Conservation (phyloP, 1,284 basidiomycete species). For the Pholiota adiposa region DNA sequence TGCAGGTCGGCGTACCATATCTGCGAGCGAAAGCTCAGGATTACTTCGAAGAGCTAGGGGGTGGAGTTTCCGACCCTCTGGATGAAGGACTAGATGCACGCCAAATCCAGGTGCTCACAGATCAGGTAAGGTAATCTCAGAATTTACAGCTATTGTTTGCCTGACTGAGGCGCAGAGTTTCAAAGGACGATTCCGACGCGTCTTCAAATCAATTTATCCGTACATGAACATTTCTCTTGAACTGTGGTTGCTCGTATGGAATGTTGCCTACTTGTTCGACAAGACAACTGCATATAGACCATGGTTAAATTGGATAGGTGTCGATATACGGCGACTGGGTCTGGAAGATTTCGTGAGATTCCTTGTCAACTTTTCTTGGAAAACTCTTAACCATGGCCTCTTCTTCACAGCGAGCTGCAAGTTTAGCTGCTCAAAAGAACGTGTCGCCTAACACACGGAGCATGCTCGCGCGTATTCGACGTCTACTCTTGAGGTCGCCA, state of each 20-base stretch:
- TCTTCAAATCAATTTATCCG: slow-evolving; percentile 81
- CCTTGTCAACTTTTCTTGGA: background rate
- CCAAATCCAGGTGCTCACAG: slow-evolving; percentile 48
- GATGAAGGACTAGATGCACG: slow-evolving; percentile 54
- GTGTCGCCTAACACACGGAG: slow-evolving; percentile 36
- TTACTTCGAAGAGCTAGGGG: slow-evolving; percentile 89
- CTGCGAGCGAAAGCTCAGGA: slow-evolving; percentile 88
- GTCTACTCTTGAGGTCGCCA: slow-evolving; percentile 57
- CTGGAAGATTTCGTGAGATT: slow-evolving; percentile 72
- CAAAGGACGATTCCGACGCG: slow-evolving; percentile 53
- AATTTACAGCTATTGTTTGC: background rate
- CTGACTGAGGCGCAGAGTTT: slow-evolving; percentile 35
- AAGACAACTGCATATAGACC: slow-evolving; percentile 89
- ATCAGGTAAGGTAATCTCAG: slow-evolving; percentile 44
- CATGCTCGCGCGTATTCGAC: slow-evolving; percentile 45
- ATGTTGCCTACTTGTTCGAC: slow-evolving; percentile 91
- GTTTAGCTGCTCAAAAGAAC: slow-evolving; percentile 38
- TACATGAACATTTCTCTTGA: slow-evolving; percentile 82
- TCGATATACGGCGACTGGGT: slow-evolving; percentile 81
- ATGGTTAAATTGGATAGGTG: slow-evolving; percentile 85
- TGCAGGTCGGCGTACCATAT: slow-evolving; percentile 88
- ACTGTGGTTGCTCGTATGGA: slow-evolving; percentile 81
- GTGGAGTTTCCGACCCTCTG: slow-evolving; percentile 71
- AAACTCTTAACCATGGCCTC: slow-evolving; percentile 9
- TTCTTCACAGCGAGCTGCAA: slow-evolving; percentile 44